A percentile compares a stretch with the other conserved stretches of the same genome.
phyloP scores from a whole-genome alignment of 495 filamentous ascomycete species.

The Cryomyces antarcticus region DNA sequence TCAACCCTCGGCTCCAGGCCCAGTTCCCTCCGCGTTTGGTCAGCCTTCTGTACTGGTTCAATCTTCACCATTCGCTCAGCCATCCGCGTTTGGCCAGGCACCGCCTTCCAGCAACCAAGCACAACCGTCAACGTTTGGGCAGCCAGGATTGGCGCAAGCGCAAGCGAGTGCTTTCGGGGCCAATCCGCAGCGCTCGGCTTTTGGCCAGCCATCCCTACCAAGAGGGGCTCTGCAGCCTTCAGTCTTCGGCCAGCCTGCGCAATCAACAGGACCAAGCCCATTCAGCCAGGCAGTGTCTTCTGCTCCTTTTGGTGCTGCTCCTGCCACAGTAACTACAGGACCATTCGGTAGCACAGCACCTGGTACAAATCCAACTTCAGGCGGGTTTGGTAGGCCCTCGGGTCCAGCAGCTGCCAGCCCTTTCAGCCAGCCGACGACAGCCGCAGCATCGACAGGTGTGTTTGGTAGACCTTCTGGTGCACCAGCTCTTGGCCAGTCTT shows the following conservation, averaged over 20 bases:
- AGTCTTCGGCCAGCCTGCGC: not conserved
- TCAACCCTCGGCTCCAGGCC: slow-evolving; percentile 1
- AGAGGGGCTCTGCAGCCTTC: not conserved
- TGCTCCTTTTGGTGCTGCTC: slow-evolving; percentile 4
- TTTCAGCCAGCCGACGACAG: slow-evolving; percentile 3
- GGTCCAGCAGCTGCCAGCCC: not conserved
- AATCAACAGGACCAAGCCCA: not conserved
- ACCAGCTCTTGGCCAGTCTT: not conserved
- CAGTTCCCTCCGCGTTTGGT: slow-evolving; percentile 3
- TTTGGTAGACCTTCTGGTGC: not conserved
- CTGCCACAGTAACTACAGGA: not conserved
- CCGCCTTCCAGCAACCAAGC: not conserved
- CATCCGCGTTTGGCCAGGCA: slow-evolving; percentile 7
- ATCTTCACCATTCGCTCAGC: slow-evolving; percentile 4
- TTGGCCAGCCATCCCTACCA: slow-evolving; percentile 9
- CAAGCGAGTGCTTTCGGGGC: not conserved
- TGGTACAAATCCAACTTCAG: not conserved
- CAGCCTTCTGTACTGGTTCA: slow-evolving; percentile 7
- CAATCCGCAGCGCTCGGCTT: not conserved
- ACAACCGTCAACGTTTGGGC: not conserved
- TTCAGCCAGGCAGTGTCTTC: slow-evolving; percentile 1
- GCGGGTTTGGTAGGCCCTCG: not conserved
- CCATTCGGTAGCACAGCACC: not conserved
- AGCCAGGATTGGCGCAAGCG: not conserved
- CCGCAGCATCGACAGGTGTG: not conserved